Percentiles rank a stretch among this genome's conserved stretches.
Conservation (phyloP, 2,329 filamentous ascomycete genomes). For the Sclerotinia nivalis region DNA sequence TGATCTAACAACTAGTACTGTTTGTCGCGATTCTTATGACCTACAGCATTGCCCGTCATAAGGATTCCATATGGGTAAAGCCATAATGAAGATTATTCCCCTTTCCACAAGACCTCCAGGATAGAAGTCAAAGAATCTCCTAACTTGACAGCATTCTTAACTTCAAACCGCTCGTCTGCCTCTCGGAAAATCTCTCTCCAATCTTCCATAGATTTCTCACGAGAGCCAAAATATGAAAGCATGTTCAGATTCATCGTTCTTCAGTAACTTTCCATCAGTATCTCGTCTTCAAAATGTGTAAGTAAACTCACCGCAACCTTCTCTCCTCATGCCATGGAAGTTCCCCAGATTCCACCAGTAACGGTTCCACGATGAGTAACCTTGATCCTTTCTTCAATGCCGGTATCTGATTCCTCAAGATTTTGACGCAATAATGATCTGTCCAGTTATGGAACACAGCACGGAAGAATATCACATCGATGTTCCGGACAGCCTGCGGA, state of each 20-base stretch:
- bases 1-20: not conserved
- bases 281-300: not conserved
- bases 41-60: not conserved
- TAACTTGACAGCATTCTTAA: not conserved
- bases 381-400: constrained; percentile 15
- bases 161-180: constrained; percentile 13
- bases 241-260: constrained; percentile 19
- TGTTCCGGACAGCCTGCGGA: not conserved
- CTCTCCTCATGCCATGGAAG: constrained; percentile 7
- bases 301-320: constrained; percentile 1
- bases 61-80: too few species aligned
- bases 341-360: constrained; percentile 6
- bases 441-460: constrained; percentile 20
- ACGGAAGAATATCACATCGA: constrained; percentile 16
- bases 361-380: constrained; percentile 9
- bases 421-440: constrained; percentile 17
- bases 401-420: constrained; percentile 16
- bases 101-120: not conserved
- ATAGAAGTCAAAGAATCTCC: not conserved
- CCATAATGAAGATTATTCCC: not conserved
- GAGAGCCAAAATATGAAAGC: constrained; percentile 17
- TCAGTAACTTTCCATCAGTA: not conserved
- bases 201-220: constrained; percentile 14
- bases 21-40: not conserved
- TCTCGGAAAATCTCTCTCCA: constrained; percentile 7